phyloP scores from a whole-genome alignment of 2,329 filamentous ascomycete species.

The Colletotrichum navitas region DNA sequence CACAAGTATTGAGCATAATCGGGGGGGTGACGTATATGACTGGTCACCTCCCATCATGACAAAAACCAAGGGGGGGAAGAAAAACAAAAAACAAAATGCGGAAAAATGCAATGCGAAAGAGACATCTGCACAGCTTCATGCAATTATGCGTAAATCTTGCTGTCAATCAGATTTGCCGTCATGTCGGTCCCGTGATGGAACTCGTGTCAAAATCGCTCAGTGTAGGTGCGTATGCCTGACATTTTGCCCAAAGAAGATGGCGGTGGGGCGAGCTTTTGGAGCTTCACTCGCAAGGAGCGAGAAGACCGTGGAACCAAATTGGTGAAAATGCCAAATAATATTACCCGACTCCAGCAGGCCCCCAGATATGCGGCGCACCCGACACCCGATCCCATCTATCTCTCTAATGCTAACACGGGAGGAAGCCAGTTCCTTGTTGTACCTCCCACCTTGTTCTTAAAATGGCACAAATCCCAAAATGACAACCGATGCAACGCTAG shows the following conservation, averaged over 20 bases:
- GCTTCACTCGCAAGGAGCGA: slow-evolving; percentile 5
- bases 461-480: slow-evolving; percentile 9
- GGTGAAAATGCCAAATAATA: slow-evolving; percentile 25
- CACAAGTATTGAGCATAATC: slow-evolving; percentile 29
- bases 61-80: neutral
- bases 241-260: slow-evolving; percentile 9
- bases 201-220: slow-evolving; percentile 7
- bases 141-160: slow-evolving; percentile 23
- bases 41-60: neutral
- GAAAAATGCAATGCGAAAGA: neutral
- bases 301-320: slow-evolving; percentile 7
- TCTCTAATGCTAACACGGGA: slow-evolving; percentile 32
- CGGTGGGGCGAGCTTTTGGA: slow-evolving; percentile 3
- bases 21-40: neutral
- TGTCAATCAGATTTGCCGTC: neutral
- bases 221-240: neutral
- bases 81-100: neutral
- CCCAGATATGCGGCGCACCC: slow-evolving; percentile 24
- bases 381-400: slow-evolving; percentile 16
- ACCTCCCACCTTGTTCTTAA: slow-evolving; percentile 6
- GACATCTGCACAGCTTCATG: slow-evolving; percentile 30
- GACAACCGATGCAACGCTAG: slow-evolving; percentile 20
- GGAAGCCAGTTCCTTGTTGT: slow-evolving; percentile 18
- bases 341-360: slow-evolving; percentile 40
- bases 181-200: slow-evolving; percentile 16